Evolutionary conservation across 192 early-diverging fungal genomes (phyloP).

Genomic region (Coemansia sp.): DNA sequence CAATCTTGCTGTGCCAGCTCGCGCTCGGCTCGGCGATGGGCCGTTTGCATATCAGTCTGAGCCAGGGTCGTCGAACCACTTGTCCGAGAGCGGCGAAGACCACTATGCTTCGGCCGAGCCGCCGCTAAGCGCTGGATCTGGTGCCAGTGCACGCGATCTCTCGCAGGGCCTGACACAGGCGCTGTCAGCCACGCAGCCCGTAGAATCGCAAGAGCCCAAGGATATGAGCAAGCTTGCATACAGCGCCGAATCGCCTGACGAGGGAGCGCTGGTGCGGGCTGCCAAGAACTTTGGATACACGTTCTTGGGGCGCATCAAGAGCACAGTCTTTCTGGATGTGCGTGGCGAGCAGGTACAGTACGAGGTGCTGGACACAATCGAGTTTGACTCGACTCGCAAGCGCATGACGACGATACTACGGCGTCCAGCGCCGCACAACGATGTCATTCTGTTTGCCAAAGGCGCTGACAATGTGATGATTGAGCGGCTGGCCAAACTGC

Average conservation of each 20-base stretch:
- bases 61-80: conserved; percentile 4
- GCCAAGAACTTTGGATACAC: conserved; percentile 77
- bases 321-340: conserved; percentile 64
- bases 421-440: conserved; percentile 69
- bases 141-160: conserved; percentile 5
- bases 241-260: conserved; percentile 75
- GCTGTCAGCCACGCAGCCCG: conserved; percentile 11
- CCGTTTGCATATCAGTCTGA: conserved; percentile 8
- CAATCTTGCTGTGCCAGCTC: conserved; percentile 8
- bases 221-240: conserved; percentile 34
- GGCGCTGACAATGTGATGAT: conserved; percentile 97
- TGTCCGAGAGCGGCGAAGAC: not conserved
- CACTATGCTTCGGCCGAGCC: not conserved
- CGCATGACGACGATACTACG: conserved; percentile 88
- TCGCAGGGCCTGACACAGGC: conserved; percentile 7
- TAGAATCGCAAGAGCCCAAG: conserved; percentile 6
- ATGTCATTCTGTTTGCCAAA: conserved; percentile 86
- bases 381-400: conserved; percentile 95
- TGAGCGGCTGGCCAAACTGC: conserved; percentile 59
- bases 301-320: conserved; percentile 62
- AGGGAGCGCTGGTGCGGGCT: conserved; percentile 77
- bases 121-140: not conserved
- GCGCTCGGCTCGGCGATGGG: conserved; percentile 1
- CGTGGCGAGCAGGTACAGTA: conserved; percentile 68
- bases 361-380: conserved; percentile 82